phyloP scores from a whole-genome alignment of 768 basidiomycete species.

The Kwoniella mangroviensis region DNA sequence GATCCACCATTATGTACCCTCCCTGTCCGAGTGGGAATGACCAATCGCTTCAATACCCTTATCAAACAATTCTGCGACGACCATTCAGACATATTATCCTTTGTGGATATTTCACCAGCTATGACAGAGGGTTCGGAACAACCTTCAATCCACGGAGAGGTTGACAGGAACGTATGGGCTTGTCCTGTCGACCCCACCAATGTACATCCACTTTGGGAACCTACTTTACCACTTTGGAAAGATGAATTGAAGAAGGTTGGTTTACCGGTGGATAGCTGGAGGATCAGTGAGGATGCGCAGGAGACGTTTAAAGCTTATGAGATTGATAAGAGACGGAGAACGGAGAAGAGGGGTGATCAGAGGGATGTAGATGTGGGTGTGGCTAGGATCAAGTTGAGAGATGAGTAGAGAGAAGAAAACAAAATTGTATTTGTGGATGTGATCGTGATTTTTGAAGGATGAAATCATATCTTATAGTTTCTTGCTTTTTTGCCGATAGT shows the following conservation, averaged over 20 bases:
- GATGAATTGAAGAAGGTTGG: constrained; percentile 35
- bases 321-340: constrained; percentile 43
- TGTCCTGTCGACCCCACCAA: constrained; percentile 51
- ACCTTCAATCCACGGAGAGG: constrained; percentile 23
- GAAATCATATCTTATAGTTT: not conserved
- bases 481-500: not conserved
- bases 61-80: constrained; percentile 35
- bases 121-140: constrained; percentile 25
- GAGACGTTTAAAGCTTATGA: constrained; percentile 51
- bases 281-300: constrained; percentile 43
- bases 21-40: constrained; percentile 42
- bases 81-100: constrained; percentile 36
- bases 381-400: constrained; percentile 39
- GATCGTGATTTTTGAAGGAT: too few species aligned
- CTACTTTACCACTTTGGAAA: constrained; percentile 50
- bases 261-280: constrained; percentile 32
- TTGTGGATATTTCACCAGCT: constrained; percentile 39
- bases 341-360: constrained; percentile 23
- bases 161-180: constrained; percentile 42
- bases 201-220: constrained; percentile 53
- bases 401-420: constrained; percentile 28
- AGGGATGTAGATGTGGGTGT: constrained; percentile 1
- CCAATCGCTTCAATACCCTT: constrained; percentile 37
- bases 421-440: too few species aligned
- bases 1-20: constrained; percentile 46